Conservation (phyloP, 2,329 filamentous ascomycete genomes). For the Amauroascus niger region DNA sequence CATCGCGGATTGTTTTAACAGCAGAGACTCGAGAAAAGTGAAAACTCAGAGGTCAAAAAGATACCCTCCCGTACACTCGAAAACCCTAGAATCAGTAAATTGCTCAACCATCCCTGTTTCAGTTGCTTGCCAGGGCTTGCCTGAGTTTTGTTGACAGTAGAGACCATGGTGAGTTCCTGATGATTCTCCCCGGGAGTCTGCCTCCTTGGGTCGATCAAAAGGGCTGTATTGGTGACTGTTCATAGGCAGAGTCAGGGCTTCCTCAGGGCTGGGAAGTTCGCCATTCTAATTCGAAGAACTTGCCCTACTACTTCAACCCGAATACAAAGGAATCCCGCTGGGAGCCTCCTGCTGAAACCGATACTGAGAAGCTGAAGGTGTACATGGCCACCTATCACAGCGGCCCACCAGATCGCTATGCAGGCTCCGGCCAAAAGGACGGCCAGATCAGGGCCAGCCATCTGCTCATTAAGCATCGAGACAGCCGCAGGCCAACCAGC, state of each 20-base stretch:
- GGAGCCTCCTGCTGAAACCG: conserved; percentile 82
- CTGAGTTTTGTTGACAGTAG: conserved; percentile 1
- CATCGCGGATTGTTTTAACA: no score
- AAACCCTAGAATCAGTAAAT: not conserved
- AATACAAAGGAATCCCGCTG: conserved; percentile 80
- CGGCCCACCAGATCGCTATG: conserved; percentile 31
- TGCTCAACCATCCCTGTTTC: not conserved
- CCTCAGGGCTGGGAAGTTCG: conserved; percentile 88
- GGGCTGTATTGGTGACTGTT: conserved; percentile 6
- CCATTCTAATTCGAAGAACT: conserved; percentile 95
- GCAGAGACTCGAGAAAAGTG: no score
- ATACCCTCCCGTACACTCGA: not conserved
- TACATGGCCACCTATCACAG: conserved; percentile 91
- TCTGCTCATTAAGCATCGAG: conserved; percentile 84
- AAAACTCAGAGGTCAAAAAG: not conserved
- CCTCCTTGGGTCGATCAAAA: not conserved
- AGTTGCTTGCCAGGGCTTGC: not conserved
- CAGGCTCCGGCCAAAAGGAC: conserved; percentile 39
- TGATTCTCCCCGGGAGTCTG: not conserved
- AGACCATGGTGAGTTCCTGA: conserved; percentile 10
- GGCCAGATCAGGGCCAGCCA: conserved; percentile 92
- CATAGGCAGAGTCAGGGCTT: conserved; percentile 64
- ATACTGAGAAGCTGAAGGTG: conserved; percentile 82
- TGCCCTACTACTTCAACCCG: conserved; percentile 97
- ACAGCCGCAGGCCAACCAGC: conserved; percentile 78